phyloP scores from a whole-genome alignment of 208 protist genomes.

The Trypanosoma platydactyli region DNA sequence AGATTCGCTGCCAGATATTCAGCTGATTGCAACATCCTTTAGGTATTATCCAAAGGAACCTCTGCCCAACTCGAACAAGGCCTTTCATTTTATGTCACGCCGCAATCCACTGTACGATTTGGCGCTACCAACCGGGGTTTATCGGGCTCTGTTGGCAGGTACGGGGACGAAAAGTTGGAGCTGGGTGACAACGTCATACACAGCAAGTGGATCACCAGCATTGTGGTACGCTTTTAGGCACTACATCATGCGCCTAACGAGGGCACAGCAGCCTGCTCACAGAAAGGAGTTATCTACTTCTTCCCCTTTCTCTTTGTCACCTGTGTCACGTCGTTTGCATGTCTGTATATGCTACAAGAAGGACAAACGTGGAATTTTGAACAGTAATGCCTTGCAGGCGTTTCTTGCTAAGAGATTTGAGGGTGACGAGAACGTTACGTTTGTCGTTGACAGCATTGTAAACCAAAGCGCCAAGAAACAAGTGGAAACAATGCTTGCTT shows the following conservation, averaged over 20 bases:
- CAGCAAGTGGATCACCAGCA: slow-evolving; percentile 22
- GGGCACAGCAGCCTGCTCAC: slow-evolving; percentile 2
- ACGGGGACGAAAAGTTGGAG: slow-evolving; percentile 34
- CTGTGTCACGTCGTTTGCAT: slow-evolving; percentile 6
- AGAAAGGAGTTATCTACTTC: background rate
- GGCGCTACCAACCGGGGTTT: slow-evolving; percentile 21
- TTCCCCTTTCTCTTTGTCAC: background rate
- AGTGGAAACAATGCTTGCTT: slow-evolving; percentile 30
- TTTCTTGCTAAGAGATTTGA: slow-evolving; percentile 5
- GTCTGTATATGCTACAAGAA: slow-evolving; percentile 35
- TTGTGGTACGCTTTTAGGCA: slow-evolving; percentile 33
- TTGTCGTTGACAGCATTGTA: slow-evolving; percentile 24
- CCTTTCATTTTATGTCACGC: slow-evolving; percentile 31
- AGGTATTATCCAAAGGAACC: slow-evolving; percentile 24
- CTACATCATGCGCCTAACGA: slow-evolving; percentile 24
- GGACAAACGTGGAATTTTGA: slow-evolving; percentile 33
- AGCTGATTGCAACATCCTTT: slow-evolving; percentile 17
- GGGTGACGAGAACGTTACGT: background rate
- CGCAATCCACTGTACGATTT: slow-evolving; percentile 19
- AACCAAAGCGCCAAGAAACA: slow-evolving; percentile 20
- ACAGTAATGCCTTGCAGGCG: slow-evolving; percentile 9
- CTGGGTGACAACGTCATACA: slow-evolving; percentile 29
- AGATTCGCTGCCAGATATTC: slow-evolving; percentile 6
- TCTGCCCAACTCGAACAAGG: slow-evolving; percentile 33
- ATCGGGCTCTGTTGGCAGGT: slow-evolving; percentile 25